Evolutionary conservation across 1,284 basidiomycete species (phyloP).

Genomic region (Leucoagaricus sp.): DNA sequence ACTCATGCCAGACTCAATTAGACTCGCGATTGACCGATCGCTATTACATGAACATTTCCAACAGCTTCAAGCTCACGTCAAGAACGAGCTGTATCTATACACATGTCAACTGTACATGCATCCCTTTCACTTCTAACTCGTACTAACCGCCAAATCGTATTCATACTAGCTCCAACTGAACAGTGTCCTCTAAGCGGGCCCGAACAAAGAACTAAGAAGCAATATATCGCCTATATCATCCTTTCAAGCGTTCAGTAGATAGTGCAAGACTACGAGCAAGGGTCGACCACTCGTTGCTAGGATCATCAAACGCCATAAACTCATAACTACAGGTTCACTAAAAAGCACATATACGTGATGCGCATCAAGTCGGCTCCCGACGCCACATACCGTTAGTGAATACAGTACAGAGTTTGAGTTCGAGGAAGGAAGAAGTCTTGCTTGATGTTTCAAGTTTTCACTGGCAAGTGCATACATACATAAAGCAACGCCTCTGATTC

Average conservation of each 20-base stretch:
- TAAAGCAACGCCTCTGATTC: too few species aligned
- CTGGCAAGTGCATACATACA: too few species aligned
- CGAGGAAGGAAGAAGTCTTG: too few species aligned
- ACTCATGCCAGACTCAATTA: not conserved
- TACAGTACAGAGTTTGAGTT: too few species aligned
- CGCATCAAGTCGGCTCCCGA: not conserved
- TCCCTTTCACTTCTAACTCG: too few species aligned
- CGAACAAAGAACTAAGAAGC: not conserved
- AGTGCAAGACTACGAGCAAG: not conserved
- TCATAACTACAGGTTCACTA: not conserved
- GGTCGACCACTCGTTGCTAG: conserved; percentile 4
- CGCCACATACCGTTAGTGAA: too few species aligned
- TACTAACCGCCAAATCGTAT: too few species aligned
- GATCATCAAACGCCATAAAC: not conserved
- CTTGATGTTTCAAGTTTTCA: too few species aligned
- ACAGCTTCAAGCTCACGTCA: not conserved
- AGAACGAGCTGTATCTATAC: too few species aligned
- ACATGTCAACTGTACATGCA: too few species aligned
- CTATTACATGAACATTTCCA: not conserved
- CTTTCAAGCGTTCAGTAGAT: not conserved
- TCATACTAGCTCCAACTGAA: too few species aligned
- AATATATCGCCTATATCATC: not conserved
- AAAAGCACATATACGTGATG: not conserved
- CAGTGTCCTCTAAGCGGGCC: not conserved
- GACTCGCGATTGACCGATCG: not conserved